Evolutionary conservation across 257 asterid species (phyloP).

Genomic region (Gentiana dahurica): DNA sequence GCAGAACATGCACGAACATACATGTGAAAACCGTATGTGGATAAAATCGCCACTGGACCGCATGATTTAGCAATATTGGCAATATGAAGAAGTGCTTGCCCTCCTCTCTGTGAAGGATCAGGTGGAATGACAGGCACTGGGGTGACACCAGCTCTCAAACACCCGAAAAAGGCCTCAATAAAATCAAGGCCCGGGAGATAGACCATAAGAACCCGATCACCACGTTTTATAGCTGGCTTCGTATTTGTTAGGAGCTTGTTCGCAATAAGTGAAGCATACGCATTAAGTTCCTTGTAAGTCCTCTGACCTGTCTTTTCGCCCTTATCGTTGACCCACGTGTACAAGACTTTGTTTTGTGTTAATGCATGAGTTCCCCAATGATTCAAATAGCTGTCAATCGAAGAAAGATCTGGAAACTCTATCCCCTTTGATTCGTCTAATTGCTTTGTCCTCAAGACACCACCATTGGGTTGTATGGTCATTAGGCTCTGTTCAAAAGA

Average conservation of each 20-base stretch:
- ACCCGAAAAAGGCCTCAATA: constrained; percentile 61
- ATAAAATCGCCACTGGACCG: constrained; percentile 48
- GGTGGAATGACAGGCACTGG: constrained; percentile 64
- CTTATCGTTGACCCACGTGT: constrained; percentile 55
- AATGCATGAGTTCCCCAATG: constrained; percentile 42
- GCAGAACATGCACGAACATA: constrained; percentile 44
- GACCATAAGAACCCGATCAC: constrained; percentile 50
- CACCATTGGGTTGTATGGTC: constrained; percentile 23
- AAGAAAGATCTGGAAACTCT: constrained; percentile 33
- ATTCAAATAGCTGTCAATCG: constrained; percentile 38
- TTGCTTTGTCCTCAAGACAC: constrained; percentile 13
- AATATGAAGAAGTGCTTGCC: constrained; percentile 50
- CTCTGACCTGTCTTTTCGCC: constrained; percentile 37
- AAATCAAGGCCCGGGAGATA: constrained; percentile 52
- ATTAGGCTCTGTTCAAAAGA: constrained; percentile 26
- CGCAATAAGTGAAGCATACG: constrained; percentile 37
- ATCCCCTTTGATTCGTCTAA: constrained; percentile 30
- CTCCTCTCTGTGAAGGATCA: constrained; percentile 43
- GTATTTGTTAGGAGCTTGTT: constrained; percentile 20
- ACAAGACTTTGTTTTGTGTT: constrained; percentile 30
- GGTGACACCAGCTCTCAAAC: constrained; percentile 42
- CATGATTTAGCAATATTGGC: constrained; percentile 46
- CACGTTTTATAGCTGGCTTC: constrained; percentile 28
- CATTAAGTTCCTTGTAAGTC: constrained; percentile 35
- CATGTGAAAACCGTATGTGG: constrained; percentile 45